Evolutionary conservation across 768 basidiomycete genomes (phyloP).

Genomic region (Boletellus ananiceps): DNA sequence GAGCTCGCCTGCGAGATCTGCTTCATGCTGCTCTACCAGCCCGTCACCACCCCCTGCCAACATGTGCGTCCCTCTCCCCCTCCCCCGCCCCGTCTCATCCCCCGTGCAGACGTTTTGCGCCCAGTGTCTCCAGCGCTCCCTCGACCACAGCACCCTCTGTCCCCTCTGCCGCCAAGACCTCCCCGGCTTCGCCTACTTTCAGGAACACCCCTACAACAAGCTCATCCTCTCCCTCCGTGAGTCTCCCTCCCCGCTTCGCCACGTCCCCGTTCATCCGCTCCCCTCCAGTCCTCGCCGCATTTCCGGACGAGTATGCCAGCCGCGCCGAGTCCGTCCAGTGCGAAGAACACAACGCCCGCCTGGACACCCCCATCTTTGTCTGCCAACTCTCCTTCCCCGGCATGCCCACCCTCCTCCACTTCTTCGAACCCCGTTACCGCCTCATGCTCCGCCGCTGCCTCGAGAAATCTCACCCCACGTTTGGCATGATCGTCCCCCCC

Average conservation of each 20-base stretch:
- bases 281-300: slow-evolving; percentile 58
- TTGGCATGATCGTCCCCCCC: slow-evolving; percentile 90
- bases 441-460: slow-evolving; percentile 97
- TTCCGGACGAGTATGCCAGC: slow-evolving; percentile 60
- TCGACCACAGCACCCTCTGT: slow-evolving; percentile 80
- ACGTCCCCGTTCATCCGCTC: slow-evolving; percentile 5
- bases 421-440: slow-evolving; percentile 93
- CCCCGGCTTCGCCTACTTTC: slow-evolving; percentile 73
- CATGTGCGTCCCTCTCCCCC: slow-evolving; percentile 54
- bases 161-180: slow-evolving; percentile 82
- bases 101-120: slow-evolving; percentile 77
- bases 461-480: slow-evolving; percentile 66
- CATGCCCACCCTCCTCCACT: slow-evolving; percentile 83
- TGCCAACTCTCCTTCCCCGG: slow-evolving; percentile 89
- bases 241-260: slow-evolving; percentile 17
- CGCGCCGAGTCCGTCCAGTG: slow-evolving; percentile 60
- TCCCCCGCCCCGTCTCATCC: slow-evolving; percentile 9
- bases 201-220: slow-evolving; percentile 74
- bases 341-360: slow-evolving; percentile 72
- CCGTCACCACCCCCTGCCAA: slow-evolving; percentile 92
- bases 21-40: slow-evolving; percentile 75
- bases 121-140: slow-evolving; percentile 82
- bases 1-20: slow-evolving; percentile 92
- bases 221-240: slow-evolving; percentile 65
- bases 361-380: slow-evolving; percentile 90